These are phyloP conservation scores for Ramaria sp. DNA, from an alignment of 768 basidiomycete genomes.

Conservation along the genomic window DNA sequence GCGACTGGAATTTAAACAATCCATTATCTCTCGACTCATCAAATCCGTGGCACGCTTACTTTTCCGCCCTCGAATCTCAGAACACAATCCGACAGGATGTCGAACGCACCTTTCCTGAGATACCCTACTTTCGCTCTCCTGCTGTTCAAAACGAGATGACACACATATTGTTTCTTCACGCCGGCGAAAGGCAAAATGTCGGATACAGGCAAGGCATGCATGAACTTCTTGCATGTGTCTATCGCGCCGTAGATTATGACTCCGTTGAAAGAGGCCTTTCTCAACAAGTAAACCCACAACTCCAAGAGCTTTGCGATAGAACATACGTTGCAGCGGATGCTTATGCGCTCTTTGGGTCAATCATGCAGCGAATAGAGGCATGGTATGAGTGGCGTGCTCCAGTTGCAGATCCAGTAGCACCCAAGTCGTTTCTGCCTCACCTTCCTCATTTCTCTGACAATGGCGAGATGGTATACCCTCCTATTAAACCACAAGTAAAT, in stretches of 20 bases:
- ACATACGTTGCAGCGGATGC: conserved; percentile 78
- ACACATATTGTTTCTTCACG: conserved; percentile 81
- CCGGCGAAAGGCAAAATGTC: conserved; percentile 64
- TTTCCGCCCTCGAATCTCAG: conserved; percentile 76
- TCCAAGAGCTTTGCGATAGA: conserved; percentile 54
- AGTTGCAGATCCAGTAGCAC: conserved; percentile 17
- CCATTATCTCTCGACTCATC: conserved; percentile 39
- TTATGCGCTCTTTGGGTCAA: conserved; percentile 65
- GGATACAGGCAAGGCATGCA: conserved; percentile 99
- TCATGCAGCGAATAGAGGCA: conserved; percentile 71
- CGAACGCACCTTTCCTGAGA: conserved; percentile 96
- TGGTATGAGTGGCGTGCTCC: conserved; percentile 53
- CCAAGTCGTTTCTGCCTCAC: not conserved
- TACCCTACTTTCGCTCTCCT: conserved; percentile 73
- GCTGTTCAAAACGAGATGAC: conserved; percentile 72
- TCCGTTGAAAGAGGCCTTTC: conserved; percentile 35
- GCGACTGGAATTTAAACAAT: conserved; percentile 62
- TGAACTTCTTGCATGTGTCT: conserved; percentile 83
- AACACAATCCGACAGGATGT: conserved; percentile 92
- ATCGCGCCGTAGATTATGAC: conserved; percentile 77
- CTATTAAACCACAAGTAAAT: conserved; percentile 36
- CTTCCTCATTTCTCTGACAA: conserved; percentile 3
- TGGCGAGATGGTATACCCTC: conserved; percentile 15
- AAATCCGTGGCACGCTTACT: conserved; percentile 97
- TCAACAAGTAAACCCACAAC: conserved; percentile 9